A percentile compares a stretch with the other conserved stretches of the same genome.
Evolutionary conservation across 2,329 filamentous ascomycete genomes (phyloP).

Genomic region (Botrytis fabae): DNA sequence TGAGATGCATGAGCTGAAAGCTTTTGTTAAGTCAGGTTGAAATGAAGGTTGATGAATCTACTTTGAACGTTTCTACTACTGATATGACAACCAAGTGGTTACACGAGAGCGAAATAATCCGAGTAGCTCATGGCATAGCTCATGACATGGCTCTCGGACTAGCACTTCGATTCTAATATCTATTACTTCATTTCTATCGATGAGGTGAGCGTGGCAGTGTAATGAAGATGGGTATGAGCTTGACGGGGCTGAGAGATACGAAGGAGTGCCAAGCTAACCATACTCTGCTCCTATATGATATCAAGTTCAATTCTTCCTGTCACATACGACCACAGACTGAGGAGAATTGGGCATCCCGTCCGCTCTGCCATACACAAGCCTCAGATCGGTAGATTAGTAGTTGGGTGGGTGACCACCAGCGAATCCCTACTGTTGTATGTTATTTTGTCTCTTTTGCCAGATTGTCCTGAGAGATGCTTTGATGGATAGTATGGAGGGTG

Average conservation of each 20-base stretch:
- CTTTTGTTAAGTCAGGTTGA: background rate
- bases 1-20: background rate
- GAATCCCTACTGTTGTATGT: slow-evolving; percentile 15
- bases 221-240: background rate
- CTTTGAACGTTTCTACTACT: background rate
- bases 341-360: slow-evolving; percentile 14
- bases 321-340: slow-evolving; percentile 16
- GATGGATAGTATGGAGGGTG: background rate
- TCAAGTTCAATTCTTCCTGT: accelerated
- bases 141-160: too few species aligned
- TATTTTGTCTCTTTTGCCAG: background rate
- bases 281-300: background rate
- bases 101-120: background rate
- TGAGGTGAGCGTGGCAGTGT: background rate
- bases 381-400: slow-evolving; percentile 17
- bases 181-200: background rate
- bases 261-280: background rate
- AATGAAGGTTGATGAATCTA: background rate
- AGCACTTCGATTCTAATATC: background rate
- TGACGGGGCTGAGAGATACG: too few species aligned
- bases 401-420: slow-evolving; percentile 15
- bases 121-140: background rate
- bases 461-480: background rate
- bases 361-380: slow-evolving; percentile 17
- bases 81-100: background rate